Base-by-base conservation (phyloP, 768 basidiomycete species). In the Dioszegia crocea region DNA sequence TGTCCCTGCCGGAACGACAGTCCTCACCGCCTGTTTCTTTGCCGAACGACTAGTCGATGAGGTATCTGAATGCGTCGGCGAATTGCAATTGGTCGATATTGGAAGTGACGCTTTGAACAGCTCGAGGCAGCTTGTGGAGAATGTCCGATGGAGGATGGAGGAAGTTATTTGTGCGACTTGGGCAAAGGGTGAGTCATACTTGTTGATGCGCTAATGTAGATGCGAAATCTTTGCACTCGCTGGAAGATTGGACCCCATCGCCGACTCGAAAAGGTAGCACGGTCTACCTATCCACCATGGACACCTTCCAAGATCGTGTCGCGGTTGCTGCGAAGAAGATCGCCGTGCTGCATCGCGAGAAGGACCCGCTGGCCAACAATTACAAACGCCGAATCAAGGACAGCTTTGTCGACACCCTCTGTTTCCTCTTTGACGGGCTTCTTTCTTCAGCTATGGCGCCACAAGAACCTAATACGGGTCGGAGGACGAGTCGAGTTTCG, bases 111-210 rank as follows among this genome's bases (percentile, higher is more conserved):
- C 71, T 10, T 59, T 57, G 14, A 66, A 83, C 41, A 85, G 81
- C 43, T 71, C 96, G 56, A 88, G 84, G 73, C 84, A 81, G 61
- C 78, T 98, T 29, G 74, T 94, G 64, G 89, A 91, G 63, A 89
- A 84, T 59, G 83, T 84, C 10, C 83, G 87, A 71, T 94, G 94
- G 91, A 84, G 85, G 63, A 92, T 97, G 72, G 85, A 84, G 50
- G 90, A 94, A 68, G 81, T 88, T 19, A 82, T 97, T 21, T 82
- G 87, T 44, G 81, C 81, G 17, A 80, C 82, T 9, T 99, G 96
- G 96, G 70, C 88, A 31, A 82, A 86, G 79, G 94, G 94, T 91
- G 61, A 44, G 81, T 76, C 11, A 40, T 27, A 14, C n/a, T 24
- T 24, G 29, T 44, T n/a, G 49, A 67, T 46, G 38, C n/a, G 43